Conservation (phyloP, 2,329 filamentous ascomycete species). For the Monosporascus sp. region DNA sequence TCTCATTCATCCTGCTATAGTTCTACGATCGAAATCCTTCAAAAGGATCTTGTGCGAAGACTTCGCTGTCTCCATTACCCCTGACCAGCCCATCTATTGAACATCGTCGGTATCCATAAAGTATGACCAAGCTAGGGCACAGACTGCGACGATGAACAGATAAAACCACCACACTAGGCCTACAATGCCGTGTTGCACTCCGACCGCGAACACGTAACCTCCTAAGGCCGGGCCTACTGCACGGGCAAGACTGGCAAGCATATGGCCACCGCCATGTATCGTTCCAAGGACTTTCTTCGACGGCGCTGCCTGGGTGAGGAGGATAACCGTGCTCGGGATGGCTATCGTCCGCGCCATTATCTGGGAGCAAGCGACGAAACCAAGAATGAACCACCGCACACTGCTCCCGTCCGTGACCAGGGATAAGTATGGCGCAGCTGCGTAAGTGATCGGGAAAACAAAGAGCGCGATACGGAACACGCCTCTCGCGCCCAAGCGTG, state of each 20-base stretch:
- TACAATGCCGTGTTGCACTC: slow-evolving; percentile 18
- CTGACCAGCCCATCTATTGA: not conserved
- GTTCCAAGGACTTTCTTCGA: slow-evolving; percentile 29
- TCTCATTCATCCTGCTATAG: too few relatives aligned
- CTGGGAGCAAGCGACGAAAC: slow-evolving; percentile 50
- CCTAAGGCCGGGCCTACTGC: slow-evolving; percentile 20
- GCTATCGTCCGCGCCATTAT: slow-evolving; percentile 57
- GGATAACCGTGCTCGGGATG: slow-evolving; percentile 32
- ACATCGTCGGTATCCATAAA: slow-evolving; percentile 12
- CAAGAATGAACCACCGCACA: slow-evolving; percentile 49
- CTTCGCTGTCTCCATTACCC: not conserved
- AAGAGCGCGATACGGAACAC: slow-evolving; percentile 53
- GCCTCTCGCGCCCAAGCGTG: slow-evolving; percentile 51
- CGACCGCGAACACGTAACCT: slow-evolving; percentile 23
- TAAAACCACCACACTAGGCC: slow-evolving; percentile 27
- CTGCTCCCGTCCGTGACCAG: slow-evolving; percentile 41
- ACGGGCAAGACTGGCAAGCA: slow-evolving; percentile 22
- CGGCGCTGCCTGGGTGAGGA: slow-evolving; percentile 33
- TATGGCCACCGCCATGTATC: slow-evolving; percentile 29
- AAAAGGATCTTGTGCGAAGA: too few relatives aligned
- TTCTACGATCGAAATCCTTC: too few relatives aligned
- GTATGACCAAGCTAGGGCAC: slow-evolving; percentile 23
- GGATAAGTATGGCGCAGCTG: slow-evolving; percentile 53
- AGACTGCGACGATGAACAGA: slow-evolving; percentile 19
- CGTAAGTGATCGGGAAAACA: slow-evolving; percentile 54